These are phyloP conservation scores for Citrus sp. DNA, from an alignment of 345 rosid genomes.

Conservation along the genomic window DNA sequence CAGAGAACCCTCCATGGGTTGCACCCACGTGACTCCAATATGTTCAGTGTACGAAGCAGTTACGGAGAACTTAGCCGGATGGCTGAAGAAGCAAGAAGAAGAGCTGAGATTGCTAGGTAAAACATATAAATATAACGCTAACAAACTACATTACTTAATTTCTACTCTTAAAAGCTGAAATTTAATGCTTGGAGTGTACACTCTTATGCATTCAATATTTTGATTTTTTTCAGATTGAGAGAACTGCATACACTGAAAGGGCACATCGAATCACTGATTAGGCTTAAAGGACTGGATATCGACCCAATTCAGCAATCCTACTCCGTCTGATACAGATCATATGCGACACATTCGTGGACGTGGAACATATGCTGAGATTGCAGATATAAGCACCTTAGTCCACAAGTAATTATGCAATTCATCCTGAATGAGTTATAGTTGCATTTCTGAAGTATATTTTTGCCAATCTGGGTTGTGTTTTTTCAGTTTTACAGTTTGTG, in stretches of 20 bases:
- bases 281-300: constrained; percentile 53
- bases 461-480: no score
- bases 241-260: constrained; percentile 49
- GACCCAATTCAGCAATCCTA: constrained; percentile 52
- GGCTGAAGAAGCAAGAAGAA: constrained; percentile 55
- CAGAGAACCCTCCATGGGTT: constrained; percentile 54
- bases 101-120: constrained; percentile 53
- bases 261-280: constrained; percentile 46
- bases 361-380: neutral
- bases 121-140: neutral
- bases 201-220: neutral
- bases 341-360: neutral
- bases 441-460: no score
- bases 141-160: no score
- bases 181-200: neutral
- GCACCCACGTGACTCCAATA: constrained; percentile 39
- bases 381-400: no score
- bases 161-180: neutral
- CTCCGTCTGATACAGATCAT: constrained; percentile 32
- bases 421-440: no score
- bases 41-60: constrained; percentile 40
- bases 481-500: no score
- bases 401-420: no score
- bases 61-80: constrained; percentile 37
- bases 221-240: constrained; percentile 40